These are phyloP conservation scores for Citrullus amarus DNA, from an alignment of 306 rosid species.

Conservation along the genomic window DNA sequence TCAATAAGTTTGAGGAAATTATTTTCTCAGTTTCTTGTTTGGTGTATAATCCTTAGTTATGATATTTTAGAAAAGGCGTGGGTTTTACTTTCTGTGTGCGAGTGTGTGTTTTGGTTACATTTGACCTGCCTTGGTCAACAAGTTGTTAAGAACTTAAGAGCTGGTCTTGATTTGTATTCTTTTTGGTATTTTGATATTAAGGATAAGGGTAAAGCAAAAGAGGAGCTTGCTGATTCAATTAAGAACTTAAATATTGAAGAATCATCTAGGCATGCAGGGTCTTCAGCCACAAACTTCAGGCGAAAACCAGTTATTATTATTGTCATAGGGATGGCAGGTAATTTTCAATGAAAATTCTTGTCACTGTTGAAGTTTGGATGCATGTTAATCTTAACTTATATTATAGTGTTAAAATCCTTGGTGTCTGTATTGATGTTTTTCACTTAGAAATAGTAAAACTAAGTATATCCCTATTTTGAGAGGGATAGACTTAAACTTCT, in stretches of 20 bases:
- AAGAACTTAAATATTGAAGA: slow-evolving; percentile 56
- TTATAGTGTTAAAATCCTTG: not conserved
- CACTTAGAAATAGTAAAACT: not conserved
- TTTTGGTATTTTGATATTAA: slow-evolving; percentile 16
- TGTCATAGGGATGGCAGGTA: slow-evolving; percentile 93
- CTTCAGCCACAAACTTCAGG: slow-evolving; percentile 30
- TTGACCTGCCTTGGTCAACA: not conserved
- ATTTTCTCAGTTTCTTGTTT: not conserved
- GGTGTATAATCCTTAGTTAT: not conserved
- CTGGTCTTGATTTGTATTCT: slow-evolving; percentile 1
- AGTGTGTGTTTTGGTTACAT: not conserved
- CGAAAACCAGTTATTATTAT: slow-evolving; percentile 72
- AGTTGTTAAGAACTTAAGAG: not conserved
- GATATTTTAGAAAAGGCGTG: not conserved
- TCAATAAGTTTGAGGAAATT: not conserved
- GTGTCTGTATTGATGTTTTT: not conserved
- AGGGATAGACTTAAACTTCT: not conserved
- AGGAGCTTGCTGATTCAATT: slow-evolving; percentile 44
- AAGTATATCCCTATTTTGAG: not conserved
- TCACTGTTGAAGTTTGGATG: not conserved
- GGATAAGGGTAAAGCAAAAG: slow-evolving; percentile 41
- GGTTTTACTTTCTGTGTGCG: not conserved
- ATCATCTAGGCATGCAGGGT: slow-evolving; percentile 35
- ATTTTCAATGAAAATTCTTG: not conserved
- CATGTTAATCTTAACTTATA: not conserved